Base-by-base conservation (phyloP, 805 yeast genomes). In the Wickerhamomyces rabaulensis region DNA sequence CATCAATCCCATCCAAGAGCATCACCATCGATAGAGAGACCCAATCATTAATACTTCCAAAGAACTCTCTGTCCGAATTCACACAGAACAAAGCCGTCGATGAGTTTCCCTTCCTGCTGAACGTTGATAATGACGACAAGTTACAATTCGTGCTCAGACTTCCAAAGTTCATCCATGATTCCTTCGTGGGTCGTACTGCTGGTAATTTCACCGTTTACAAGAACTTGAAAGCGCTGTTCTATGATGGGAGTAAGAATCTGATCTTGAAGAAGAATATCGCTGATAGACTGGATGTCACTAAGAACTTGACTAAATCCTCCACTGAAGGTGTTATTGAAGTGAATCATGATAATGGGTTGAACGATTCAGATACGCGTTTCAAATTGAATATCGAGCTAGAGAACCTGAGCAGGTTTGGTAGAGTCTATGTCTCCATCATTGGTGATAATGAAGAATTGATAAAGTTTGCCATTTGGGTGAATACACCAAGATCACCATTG, bases 21-120 rank as follows among this genome's bases (percentile, higher is more conserved):
- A 17, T 35, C 6, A 35, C 22, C 6, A 19, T 35, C 7, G 39
- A 35, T 35, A 19, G 10, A 17, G 23, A 19, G 6, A 17, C 22
- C 5, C 10, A 16, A n/a, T 9, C 20, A 7, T 17, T 35, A 9
- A 17, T 19, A 10, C 22, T 35, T 15, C 52, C 54, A 16, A 41
- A 40, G 19, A 7, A 39, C 1, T 47, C 45, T 15, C 17, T 43
- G 8, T 41, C 50, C 5, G 27, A 36, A 6, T 52, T 48, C 23
- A 49, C 47, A 5, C 54, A 52, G 33, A 52, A 51, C 41, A 40
- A 35, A 8, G 41, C 41, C 12, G 4, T 9, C 3, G 19, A 40
- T 20, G 53, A 51, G 25, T 51, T 20, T 25, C 52, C 48, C 1
- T 48, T 52, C 19, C 22, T 52, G 2, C 6, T 48, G 19, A 42